These are phyloP conservation scores for Alternaria infectoria DNA, from an alignment of 2,329 filamentous ascomycete species.

Conservation along the genomic window DNA sequence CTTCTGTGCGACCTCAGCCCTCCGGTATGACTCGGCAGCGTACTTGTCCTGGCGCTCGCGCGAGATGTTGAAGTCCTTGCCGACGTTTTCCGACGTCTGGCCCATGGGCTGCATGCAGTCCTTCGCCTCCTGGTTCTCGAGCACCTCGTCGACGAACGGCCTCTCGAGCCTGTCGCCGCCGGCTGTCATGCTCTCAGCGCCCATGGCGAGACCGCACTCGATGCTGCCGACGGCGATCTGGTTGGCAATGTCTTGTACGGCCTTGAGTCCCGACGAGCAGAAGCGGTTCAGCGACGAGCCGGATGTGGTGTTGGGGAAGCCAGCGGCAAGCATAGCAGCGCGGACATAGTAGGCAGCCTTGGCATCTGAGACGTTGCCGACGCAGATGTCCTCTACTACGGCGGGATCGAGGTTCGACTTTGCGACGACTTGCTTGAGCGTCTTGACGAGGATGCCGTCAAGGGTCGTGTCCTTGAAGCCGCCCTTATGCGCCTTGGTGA, in stretches of 20 bases:
- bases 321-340: conserved; percentile 85
- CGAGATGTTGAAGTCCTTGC: conserved; percentile 83
- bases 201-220: conserved; percentile 84
- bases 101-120: conserved; percentile 98
- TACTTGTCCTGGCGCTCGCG: conserved; percentile 83
- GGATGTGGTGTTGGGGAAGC: conserved; percentile 87
- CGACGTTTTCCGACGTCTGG: conserved; percentile 96
- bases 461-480: conserved; percentile 93
- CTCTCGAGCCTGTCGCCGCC: conserved; percentile 72
- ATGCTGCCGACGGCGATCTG: conserved; percentile 82
- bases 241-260: conserved; percentile 92
- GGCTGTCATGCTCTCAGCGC: conserved; percentile 85
- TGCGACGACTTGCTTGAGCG: conserved; percentile 71
- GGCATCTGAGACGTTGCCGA: conserved; percentile 87
- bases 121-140: conserved; percentile 73
- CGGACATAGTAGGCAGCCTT: conserved; percentile 92
- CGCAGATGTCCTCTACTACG: conserved; percentile 85
- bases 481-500: conserved; percentile 88
- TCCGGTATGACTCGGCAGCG: conserved; percentile 84
- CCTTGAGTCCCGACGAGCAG: conserved; percentile 96
- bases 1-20: conserved; percentile 90
- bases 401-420: conserved; percentile 79
- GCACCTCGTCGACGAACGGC: conserved; percentile 79
- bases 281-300: conserved; percentile 90
- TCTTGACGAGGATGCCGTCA: conserved; percentile 83